Evolutionary conservation across 331 rosid genomes (phyloP).

Genomic region (Telfairia occidentalis): DNA sequence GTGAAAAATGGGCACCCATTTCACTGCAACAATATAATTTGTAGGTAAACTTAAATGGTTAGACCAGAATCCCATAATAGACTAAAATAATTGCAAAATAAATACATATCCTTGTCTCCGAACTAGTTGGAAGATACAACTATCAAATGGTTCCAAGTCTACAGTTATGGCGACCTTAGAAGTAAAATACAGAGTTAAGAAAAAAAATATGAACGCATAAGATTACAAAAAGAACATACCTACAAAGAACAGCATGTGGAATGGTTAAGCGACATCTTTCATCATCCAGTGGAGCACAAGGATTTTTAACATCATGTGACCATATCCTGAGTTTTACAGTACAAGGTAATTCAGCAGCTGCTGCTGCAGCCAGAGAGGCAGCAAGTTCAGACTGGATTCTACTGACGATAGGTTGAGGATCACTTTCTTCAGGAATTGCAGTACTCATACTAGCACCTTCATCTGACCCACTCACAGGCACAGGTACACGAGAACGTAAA

Average conservation of each 20-base stretch:
- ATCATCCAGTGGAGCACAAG: conserved; percentile 55
- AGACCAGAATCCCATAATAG: background rate
- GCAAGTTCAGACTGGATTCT: conserved; percentile 83
- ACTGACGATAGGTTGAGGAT: conserved; percentile 50
- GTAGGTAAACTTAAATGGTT: conserved; percentile 5
- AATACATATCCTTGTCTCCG: too few relatives aligned
- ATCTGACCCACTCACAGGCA: conserved; percentile 39
- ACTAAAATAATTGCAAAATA: too few relatives aligned
- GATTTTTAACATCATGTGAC: conserved; percentile 75
- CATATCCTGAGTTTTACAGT: conserved; percentile 91
- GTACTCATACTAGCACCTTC: conserved; percentile 35
- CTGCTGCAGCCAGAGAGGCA: conserved; percentile 68
- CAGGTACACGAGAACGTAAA: conserved; percentile 40
- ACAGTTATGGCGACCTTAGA: background rate
- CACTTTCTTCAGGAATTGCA: conserved; percentile 37
- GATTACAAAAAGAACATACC: conserved; percentile 32
- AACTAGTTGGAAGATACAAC: background rate
- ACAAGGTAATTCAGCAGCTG: conserved; percentile 91
- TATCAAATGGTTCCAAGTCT: background rate
- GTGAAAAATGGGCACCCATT: conserved; percentile 99
- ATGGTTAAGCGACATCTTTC: conserved; percentile 62
- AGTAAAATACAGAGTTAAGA: background rate
- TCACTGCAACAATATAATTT: conserved; percentile 55
- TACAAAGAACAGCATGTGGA: conserved; percentile 95
- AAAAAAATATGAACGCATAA: background rate